Conservation (phyloP, 2,329 filamentous ascomycete species). For the Cadophora sp. region DNA sequence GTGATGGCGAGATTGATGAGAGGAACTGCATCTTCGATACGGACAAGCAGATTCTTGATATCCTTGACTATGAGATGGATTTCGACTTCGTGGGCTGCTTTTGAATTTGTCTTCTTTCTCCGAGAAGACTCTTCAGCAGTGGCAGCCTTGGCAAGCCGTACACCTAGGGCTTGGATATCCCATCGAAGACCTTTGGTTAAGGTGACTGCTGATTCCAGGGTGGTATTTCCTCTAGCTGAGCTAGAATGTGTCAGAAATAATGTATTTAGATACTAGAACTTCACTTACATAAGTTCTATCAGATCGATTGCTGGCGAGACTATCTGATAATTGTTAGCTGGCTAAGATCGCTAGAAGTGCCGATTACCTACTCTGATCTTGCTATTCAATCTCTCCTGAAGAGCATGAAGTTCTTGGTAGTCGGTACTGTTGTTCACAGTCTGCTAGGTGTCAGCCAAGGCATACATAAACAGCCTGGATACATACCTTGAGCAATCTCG, state of each 20-base stretch:
- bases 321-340: slow-evolving; percentile 58
- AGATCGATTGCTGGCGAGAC: slow-evolving; percentile 91
- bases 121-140: slow-evolving; percentile 62
- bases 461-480: background rate
- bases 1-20: slow-evolving; percentile 93
- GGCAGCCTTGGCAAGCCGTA: slow-evolving; percentile 74
- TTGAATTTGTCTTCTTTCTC: slow-evolving; percentile 54
- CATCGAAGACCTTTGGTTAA: slow-evolving; percentile 83
- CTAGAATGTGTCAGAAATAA: slow-evolving; percentile 45
- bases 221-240: slow-evolving; percentile 77
- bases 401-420: slow-evolving; percentile 68
- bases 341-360: slow-evolving; percentile 16
- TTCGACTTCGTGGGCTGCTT: slow-evolving; percentile 66
- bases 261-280: slow-evolving; percentile 44
- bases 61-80: slow-evolving; percentile 74
- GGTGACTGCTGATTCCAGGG: slow-evolving; percentile 82
- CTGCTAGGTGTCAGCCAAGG: slow-evolving; percentile 44
- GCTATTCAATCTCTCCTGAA: slow-evolving; percentile 78
- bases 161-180: slow-evolving; percentile 82
- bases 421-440: slow-evolving; percentile 75
- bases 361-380: slow-evolving; percentile 75
- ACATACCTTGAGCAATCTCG: slow-evolving; percentile 73
- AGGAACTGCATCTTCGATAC: slow-evolving; percentile 91
- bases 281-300: slow-evolving; percentile 81
- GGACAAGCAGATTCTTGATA: slow-evolving; percentile 75